Evolutionary conservation across 495 filamentous ascomycete species (phyloP).

Genomic region (Parathielavia appendiculata): DNA sequence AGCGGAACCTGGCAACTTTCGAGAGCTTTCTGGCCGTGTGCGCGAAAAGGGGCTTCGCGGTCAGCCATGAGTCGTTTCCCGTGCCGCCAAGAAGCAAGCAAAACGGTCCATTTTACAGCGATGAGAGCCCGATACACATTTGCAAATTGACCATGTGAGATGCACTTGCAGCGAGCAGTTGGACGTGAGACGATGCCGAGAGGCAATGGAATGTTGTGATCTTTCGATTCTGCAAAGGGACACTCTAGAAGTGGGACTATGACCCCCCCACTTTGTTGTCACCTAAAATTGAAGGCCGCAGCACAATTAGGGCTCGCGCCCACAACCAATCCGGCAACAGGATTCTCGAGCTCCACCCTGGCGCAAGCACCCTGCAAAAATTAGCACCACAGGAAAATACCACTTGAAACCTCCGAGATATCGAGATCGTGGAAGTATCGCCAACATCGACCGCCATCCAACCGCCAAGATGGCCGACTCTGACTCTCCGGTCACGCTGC

Average conservation of each 20-base stretch:
- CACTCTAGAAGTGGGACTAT: not conserved
- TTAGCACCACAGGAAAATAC: conserved; percentile 27
- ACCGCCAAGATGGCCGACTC: conserved; percentile 72
- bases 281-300: conserved; percentile 21
- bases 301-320: conserved; percentile 31
- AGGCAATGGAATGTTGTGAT: too few species aligned
- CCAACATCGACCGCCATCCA: conserved; percentile 27
- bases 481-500: conserved; percentile 81
- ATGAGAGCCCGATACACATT: conserved; percentile 40
- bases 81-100: conserved; percentile 35
- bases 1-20: conserved; percentile 45
- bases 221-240: not conserved
- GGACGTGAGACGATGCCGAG: not conserved
- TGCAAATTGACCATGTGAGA: conserved; percentile 29
- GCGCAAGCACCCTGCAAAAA: conserved; percentile 28
- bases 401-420: conserved; percentile 17
- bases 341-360: conserved; percentile 30
- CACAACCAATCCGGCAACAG: conserved; percentile 25
- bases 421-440: conserved; percentile 29
- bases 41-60: conserved; percentile 27
- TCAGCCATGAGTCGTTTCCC: conserved; percentile 35
- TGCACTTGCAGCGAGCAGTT: not conserved
- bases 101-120: conserved; percentile 46
- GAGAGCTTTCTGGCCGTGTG: conserved; percentile 39
- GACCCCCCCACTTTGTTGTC: not conserved